Base-by-base conservation (phyloP, 805 yeast genomes). In the Tetrapisispora taiwanensis region DNA sequence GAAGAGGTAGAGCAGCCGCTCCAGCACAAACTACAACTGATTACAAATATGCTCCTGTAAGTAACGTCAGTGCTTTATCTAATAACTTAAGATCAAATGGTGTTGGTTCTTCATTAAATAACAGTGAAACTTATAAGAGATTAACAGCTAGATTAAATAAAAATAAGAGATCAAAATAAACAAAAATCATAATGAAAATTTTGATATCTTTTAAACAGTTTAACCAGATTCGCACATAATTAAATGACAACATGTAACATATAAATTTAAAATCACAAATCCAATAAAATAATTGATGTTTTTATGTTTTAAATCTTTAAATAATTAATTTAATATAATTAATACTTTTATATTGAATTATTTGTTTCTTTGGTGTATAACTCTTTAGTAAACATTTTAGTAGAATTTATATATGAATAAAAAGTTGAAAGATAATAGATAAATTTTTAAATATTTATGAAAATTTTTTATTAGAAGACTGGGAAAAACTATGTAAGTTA, bases 1-100 rank as follows among this genome's bases (percentile, higher is more conserved):
- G 95, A 65, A 77, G 96, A 66, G 84, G 84, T 64, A 76, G 97
- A 63, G 97, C 97, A 4, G 95, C 95, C 33, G 90, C 92, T 41
- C 97, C 97, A n/a, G 79, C 82, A 30, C 88, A 90, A 37, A 76
- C 92, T 49, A 82, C 92, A 3, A 78, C 87, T 13, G 95, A 90
- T 47, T 89, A 86, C 69, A 84, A 82, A 56, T 80, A 84, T 58
- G 97, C 97, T 1, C 97, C 97, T 45, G 79, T 73, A 58, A 84
- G 84, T 49, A 78, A 75, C 54, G 60, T 79, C 36, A 72, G 70
- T 37, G 46, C 59, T 3, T 49, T 56, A 28, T 48, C 60, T 61
- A 49, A 69, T 66, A 70, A 64, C 56, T 56, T 67, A 33, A 59
- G 60, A 50, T 55, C 57, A 46, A 65, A 70, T 52, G 78, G 79